phyloP scores from a whole-genome alignment of 2,329 filamentous ascomycete species.

The Clarireedia homoeocarpa region DNA sequence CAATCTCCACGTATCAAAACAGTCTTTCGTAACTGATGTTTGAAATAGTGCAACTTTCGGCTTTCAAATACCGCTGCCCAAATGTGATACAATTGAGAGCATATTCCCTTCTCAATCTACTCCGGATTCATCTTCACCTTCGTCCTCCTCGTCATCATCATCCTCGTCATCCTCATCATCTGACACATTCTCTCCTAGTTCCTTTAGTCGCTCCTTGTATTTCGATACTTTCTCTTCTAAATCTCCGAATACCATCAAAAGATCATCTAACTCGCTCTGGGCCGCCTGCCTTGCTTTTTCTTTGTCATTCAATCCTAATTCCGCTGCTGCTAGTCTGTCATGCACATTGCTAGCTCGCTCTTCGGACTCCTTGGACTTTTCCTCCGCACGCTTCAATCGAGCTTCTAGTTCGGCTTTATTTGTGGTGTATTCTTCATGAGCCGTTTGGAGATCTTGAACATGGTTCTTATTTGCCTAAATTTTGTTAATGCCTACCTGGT shows the following conservation, averaged over 20 bases:
- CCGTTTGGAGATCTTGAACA: conserved; percentile 49
- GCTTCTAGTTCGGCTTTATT: conserved; percentile 29
- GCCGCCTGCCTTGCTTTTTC: conserved; percentile 54
- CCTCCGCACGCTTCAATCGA: conserved; percentile 28
- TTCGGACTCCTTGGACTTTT: conserved; percentile 37
- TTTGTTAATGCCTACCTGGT: conserved; percentile 15
- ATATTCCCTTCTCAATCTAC: conserved; percentile 4
- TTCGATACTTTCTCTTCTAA: conserved; percentile 67
- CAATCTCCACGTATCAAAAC: too few species aligned
- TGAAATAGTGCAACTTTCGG: neutral
- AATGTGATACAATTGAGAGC: neutral
- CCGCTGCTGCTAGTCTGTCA: conserved; percentile 27
- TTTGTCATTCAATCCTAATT: conserved; percentile 35
- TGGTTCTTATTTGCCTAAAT: conserved; percentile 51
- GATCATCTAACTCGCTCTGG: conserved; percentile 71
- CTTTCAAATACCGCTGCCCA: neutral
- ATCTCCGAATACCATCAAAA: conserved; percentile 74
- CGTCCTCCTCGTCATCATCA: conserved; percentile 40
- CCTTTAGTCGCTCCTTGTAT: conserved; percentile 53
- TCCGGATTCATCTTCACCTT: conserved; percentile 13
- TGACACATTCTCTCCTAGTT: conserved; percentile 62
- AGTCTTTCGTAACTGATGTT: too few species aligned
- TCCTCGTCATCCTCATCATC: conserved; percentile 63
- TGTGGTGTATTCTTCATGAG: conserved; percentile 41
- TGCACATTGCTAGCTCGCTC: conserved; percentile 25